Conservation (phyloP, 331 rosid species). For the Malus hybrid region DNA sequence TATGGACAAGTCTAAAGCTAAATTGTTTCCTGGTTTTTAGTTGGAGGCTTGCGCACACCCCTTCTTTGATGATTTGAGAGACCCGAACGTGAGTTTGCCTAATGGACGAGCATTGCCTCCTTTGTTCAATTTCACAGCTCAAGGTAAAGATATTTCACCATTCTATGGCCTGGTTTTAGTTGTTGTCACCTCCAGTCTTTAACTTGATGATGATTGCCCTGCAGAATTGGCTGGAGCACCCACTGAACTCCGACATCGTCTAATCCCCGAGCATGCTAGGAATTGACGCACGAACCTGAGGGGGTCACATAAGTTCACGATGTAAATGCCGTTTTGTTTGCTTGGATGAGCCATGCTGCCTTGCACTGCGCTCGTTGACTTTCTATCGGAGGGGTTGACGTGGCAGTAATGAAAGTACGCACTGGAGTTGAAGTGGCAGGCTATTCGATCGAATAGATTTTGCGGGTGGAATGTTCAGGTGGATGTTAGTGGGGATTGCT, state of each 20-base stretch:
- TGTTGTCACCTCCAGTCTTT: neutral
- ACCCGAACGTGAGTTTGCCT: conserved; percentile 55
- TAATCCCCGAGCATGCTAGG: conserved; percentile 77
- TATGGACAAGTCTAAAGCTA: neutral
- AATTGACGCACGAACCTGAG: conserved; percentile 8
- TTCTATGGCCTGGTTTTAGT: neutral
- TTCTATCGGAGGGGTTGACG: no score
- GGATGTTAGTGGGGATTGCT: conserved; percentile 30
- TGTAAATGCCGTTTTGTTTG: conserved; percentile 43
- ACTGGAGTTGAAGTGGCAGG: conserved; percentile 4
- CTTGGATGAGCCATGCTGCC: conserved; percentile 36
- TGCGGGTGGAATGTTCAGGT: conserved; percentile 10
- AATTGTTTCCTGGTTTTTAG: conserved; percentile 28
- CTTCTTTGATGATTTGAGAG: conserved; percentile 71
- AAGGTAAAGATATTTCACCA: conserved; percentile 42
- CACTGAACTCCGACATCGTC: conserved; percentile 73
- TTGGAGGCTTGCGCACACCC: conserved; percentile 91
- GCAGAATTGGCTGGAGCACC: conserved; percentile 80
- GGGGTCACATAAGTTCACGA: conserved; percentile 2
- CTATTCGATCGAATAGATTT: conserved; percentile 2
- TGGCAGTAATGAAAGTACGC: neutral
- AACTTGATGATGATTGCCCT: conserved; percentile 1
- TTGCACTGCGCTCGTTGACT: neutral
- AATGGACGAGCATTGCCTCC: conserved; percentile 71
- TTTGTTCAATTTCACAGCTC: conserved; percentile 72